These are phyloP conservation scores for Gastrolobium villosum DNA, from an alignment of 306 rosid species.

Conservation along the genomic window DNA sequence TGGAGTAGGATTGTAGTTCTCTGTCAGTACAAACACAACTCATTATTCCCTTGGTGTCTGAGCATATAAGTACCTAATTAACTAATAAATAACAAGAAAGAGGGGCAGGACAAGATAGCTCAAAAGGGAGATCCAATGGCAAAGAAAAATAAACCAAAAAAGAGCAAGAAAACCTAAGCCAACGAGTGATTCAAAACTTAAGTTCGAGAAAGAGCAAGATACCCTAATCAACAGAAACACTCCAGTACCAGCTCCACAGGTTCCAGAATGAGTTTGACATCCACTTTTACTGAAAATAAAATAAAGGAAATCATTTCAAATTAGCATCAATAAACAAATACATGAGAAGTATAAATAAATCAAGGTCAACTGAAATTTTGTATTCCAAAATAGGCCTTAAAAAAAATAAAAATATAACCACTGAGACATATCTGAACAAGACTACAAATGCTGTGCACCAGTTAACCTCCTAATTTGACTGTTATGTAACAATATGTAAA, in stretches of 20 bases:
- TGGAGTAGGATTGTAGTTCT: slow-evolving; percentile 87
- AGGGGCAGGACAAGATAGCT: slow-evolving; percentile 26
- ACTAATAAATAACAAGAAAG: slow-evolving; percentile 6
- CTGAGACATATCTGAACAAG: neutral
- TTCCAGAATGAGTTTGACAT: slow-evolving; percentile 86
- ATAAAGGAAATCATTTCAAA: slow-evolving; percentile 40
- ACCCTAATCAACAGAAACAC: slow-evolving; percentile 90
- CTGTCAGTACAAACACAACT: slow-evolving; percentile 55
- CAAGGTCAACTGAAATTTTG: slow-evolving; percentile 13
- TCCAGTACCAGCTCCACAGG: slow-evolving; percentile 96
- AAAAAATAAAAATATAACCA: slow-evolving; percentile 22
- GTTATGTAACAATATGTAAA: neutral
- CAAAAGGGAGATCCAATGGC: slow-evolving; percentile 10
- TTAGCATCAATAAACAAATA: slow-evolving; percentile 41
- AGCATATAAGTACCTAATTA: slow-evolving; percentile 8
- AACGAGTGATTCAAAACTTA: slow-evolving; percentile 12
- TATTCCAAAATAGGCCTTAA: slow-evolving; percentile 22
- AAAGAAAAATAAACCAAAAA: neutral
- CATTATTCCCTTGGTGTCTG: slow-evolving; percentile 20
- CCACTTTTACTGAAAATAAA: slow-evolving; percentile 74
- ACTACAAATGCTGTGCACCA: neutral
- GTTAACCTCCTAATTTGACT: slow-evolving; percentile 20
- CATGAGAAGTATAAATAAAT: slow-evolving; percentile 19
- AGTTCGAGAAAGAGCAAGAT: slow-evolving; percentile 31
- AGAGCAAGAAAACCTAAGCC: slow-evolving; percentile 7